Evolutionary conservation across 768 basidiomycete species (phyloP).

Genomic region (Agaricus bisporus): DNA sequence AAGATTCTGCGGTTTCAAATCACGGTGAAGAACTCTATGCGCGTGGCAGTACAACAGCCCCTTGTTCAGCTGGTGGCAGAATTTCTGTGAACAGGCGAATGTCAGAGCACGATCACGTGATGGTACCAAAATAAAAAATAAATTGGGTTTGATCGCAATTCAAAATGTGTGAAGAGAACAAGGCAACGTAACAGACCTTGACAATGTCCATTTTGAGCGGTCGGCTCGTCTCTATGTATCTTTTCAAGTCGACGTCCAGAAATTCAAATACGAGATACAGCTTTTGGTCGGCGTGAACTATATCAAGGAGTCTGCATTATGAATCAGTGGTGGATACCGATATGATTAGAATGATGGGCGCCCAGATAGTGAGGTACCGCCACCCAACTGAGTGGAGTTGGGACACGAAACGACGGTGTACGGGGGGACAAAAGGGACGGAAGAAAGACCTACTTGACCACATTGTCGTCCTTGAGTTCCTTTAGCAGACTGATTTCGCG

Average conservation of each 20-base stretch:
- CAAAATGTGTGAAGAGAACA: background rate
- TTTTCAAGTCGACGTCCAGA: constrained; percentile 93
- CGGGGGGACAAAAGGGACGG: background rate
- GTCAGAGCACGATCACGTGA: no score
- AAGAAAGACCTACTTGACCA: constrained; percentile 65
- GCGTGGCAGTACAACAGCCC: constrained; percentile 94
- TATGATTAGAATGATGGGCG: constrained; percentile 9
- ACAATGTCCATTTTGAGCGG: constrained; percentile 70
- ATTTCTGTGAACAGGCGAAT: constrained; percentile 57
- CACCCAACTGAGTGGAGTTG: background rate
- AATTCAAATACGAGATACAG: constrained; percentile 98
- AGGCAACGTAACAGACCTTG: constrained; percentile 53
- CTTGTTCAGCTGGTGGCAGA: constrained; percentile 87
- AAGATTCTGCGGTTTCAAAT: constrained; percentile 94
- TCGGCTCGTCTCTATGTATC: constrained; percentile 90
- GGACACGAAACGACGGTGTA: background rate
- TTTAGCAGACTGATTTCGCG: constrained; percentile 96
- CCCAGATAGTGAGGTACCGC: background rate
- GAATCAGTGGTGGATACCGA: background rate
- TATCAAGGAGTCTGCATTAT: constrained; percentile 75
- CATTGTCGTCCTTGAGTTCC: constrained; percentile 93
- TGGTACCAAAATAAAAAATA: no score
- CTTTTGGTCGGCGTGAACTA: constrained; percentile 95
- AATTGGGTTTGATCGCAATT: no score
- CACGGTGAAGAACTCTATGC: constrained; percentile 93